A percentile compares a stretch with the other conserved stretches of the same genome.
phyloP scores from a whole-genome alignment of 371 early-diverging fungal genomes.

The Mortierella sp. region DNA sequence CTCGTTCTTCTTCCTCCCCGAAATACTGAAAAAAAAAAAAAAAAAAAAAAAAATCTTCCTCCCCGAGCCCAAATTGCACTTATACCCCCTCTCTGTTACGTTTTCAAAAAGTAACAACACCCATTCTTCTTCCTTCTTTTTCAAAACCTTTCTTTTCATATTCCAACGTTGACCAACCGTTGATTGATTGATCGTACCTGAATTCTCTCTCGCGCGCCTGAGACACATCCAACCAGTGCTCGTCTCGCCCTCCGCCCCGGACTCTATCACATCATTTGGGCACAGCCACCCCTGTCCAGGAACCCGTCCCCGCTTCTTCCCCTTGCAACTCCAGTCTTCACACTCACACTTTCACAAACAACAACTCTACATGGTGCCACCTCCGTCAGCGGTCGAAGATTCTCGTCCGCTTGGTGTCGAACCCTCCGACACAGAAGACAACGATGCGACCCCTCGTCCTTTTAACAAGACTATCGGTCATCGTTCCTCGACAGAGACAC shows the following conservation, averaged over 20 bases:
- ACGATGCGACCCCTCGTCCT: constrained; percentile 30
- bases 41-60: no score
- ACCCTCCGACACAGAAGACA: constrained; percentile 16
- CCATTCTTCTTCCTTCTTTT: no score
- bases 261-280: neutral
- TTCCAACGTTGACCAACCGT: no score
- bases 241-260: neutral
- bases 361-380: neutral
- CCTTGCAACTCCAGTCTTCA: neutral
- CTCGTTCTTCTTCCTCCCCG: neutral
- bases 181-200: neutral
- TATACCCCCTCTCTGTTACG: no score
- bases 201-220: neutral
- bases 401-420: neutral
- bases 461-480: constrained; percentile 17
- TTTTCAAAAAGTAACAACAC: no score
- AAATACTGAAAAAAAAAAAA: no score
- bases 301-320: neutral
- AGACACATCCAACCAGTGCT: neutral
- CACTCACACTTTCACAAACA: neutral
- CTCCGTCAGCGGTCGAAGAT: neutral
- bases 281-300: neutral
- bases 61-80: no score
- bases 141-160: no score
- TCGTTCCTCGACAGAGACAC: constrained; percentile 39